Conservation (phyloP, 495 filamentous ascomycete genomes). For the Penicillium soppii region DNA sequence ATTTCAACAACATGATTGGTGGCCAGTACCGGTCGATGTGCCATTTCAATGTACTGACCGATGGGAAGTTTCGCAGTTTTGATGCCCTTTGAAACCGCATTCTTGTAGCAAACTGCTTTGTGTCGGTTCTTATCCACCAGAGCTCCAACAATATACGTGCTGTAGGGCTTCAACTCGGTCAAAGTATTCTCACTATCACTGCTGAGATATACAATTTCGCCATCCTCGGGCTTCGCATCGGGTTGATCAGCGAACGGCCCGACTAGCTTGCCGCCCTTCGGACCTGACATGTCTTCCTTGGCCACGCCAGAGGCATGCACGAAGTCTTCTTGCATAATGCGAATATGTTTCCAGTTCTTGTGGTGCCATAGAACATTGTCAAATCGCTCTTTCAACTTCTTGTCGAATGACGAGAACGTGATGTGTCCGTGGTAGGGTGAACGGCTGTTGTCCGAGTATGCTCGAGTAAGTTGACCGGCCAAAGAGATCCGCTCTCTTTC, state of each 20-base stretch:
- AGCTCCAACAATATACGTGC: slow-evolving; percentile 89
- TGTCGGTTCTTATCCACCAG: slow-evolving; percentile 94
- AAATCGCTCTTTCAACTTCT: slow-evolving; percentile 72
- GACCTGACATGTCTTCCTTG: slow-evolving; percentile 55
- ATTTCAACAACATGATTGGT: slow-evolving; percentile 97
- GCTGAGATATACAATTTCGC: slow-evolving; percentile 79
- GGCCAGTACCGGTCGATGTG: slow-evolving; percentile 74
- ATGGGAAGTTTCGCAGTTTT: slow-evolving; percentile 90
- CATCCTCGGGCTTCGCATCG: slow-evolving; percentile 42
- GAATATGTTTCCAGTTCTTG: slow-evolving; percentile 74
- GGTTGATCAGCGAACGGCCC: slow-evolving; percentile 50
- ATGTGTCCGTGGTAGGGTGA: slow-evolving; percentile 65
- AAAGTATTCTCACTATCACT: slow-evolving; percentile 83
- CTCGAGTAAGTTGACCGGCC: slow-evolving; percentile 75
- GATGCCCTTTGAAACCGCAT: slow-evolving; percentile 70
- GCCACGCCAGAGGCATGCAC: slow-evolving; percentile 59
- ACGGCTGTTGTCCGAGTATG: slow-evolving; percentile 81
- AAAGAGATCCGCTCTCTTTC: slow-evolving; percentile 81
- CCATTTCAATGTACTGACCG: slow-evolving; percentile 87
- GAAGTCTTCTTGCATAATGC: slow-evolving; percentile 70
- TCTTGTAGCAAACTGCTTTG: slow-evolving; percentile 89
- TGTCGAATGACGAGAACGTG: slow-evolving; percentile 72
- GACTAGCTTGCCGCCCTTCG: slow-evolving; percentile 50
- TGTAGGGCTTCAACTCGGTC: slow-evolving; percentile 74
- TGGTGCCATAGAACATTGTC: slow-evolving; percentile 69